Evolutionary conservation across 768 basidiomycete genomes (phyloP).

Genomic region (Rhizopogon roseolus): DNA sequence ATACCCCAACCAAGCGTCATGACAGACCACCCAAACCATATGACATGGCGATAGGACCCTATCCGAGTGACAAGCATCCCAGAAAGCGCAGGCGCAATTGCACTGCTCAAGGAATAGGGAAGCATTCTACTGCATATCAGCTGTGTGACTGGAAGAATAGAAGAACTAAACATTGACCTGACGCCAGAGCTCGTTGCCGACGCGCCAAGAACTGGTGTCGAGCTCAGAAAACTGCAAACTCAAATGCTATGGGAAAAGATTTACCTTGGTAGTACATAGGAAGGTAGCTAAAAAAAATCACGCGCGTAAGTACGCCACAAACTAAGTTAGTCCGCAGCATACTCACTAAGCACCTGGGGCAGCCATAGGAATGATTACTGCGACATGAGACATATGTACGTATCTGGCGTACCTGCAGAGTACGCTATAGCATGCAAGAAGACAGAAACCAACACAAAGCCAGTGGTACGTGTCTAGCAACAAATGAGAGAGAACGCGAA

Average conservation of each 20-base stretch:
- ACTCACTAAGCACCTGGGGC: conserved; percentile 22
- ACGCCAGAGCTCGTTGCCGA: conserved; percentile 29
- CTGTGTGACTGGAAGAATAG: background rate
- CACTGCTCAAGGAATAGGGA: conserved; percentile 25
- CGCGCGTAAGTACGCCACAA: conserved; percentile 1
- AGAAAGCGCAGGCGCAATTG: conserved; percentile 13
- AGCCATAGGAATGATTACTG: background rate
- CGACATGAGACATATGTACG: background rate
- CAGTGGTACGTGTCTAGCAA: conserved; percentile 33
- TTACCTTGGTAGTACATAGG: conserved; percentile 37
- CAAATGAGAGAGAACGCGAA: background rate
- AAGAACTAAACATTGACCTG: conserved; percentile 11
- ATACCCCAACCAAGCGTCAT: conserved; percentile 32
- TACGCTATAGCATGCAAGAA: conserved; percentile 32
- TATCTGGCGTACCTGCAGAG: conserved; percentile 11
- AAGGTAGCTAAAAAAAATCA: conserved; percentile 23
- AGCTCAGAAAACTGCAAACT: background rate
- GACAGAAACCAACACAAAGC: conserved; percentile 21
- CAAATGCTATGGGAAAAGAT: background rate
- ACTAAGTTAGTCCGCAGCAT: background rate
- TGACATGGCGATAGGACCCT: conserved; percentile 26
- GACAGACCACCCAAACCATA: conserved; percentile 25
- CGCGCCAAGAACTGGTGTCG: conserved; percentile 27
- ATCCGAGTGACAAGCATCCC: conserved; percentile 22
- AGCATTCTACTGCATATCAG: conserved; percentile 24